Evolutionary conservation across 1,139 yeast genomes (phyloP), one percentile per base, ranked within the genome.

Genomic region (Hyphopichia wangnamkhiaoensis): DNA sequence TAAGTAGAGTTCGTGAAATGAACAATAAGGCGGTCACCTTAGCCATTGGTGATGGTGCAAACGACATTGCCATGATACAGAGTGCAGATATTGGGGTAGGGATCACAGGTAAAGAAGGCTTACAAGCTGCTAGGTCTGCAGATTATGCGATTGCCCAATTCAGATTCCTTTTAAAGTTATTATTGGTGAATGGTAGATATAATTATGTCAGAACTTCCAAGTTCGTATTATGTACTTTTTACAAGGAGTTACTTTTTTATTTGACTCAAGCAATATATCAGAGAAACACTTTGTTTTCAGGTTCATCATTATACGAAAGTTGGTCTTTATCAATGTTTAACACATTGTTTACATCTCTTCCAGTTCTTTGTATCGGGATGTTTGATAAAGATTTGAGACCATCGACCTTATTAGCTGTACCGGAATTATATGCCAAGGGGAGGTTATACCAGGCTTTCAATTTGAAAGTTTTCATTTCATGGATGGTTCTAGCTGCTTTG

Each of bases 41-140:
- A 44, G 98, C 98, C 0, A 88, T 94, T 56, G 99, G 98, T n/a
- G 99, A 93, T 65, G 99, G 99, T 51, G 98, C 99, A 1, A 93
- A 93, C 58, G 99, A 93, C 61, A 90, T 93, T 59, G 98, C 98
- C 2, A 93, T 93, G 99, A 93, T 93, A 47, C 98, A 93, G 65
- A 86, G 95, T 56, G 99, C 98, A 0, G 98, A 93, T 63, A 91
- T 93, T 41, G 99, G 99, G 17, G 82, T 93, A 45, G 98, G 98
- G 30, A 93, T 93, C 39, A 91, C 98, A 1, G 98, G 98, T 35
- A 86, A 85, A 52, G 98, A 93, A 65, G 98, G 98, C 2, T 66
- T 93, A 35, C 98, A 93, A 58, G 98, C 98, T 0, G 96, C 98
- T 0, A 72, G 98, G 50, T 78, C 96, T 0, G 84, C 98, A 0